Evolutionary conservation across 2,329 filamentous ascomycete species (phyloP), one percentile per base, ranked within the genome.

Genomic region (Cladophialophora psammophila): DNA sequence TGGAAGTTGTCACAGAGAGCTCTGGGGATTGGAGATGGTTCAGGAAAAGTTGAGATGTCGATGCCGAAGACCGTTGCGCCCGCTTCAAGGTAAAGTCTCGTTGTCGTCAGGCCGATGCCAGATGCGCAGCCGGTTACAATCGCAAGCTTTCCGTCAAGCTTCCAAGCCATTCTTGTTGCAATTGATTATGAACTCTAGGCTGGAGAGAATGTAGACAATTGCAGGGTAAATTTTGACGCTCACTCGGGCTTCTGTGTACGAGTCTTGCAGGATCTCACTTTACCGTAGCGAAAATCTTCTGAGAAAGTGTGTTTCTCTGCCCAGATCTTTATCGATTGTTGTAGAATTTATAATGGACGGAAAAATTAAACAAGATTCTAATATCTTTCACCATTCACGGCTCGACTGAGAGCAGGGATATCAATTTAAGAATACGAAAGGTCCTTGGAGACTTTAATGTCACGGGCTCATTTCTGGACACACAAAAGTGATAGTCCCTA

Each of bases 41-140:
- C 20, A 2, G 60, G 60, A 8, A 40, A 26, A n/a, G 31, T 9
- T 5, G 45, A 32, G n/a, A 50, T 18, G 18, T 62, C 60, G 32
- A 62, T 20, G 6, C 60, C 60, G 32, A 62, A 62, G n/a, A 62
- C 60, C 15, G 60, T 34, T 6, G 60, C 60, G 3, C 60, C 45
- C 8, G 20, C 18, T 13, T 50, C 45, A 12, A 26, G 18, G 20
- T 26, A 50, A n/a, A 26, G 45, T 32, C 42, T 31, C 26, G 57
- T 12, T 5, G 40, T 50, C 9, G 40, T 32, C 13, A 45, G 32
- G 10, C 57, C 36, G 18, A 62, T 62, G 15, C 60, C 60, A 8
- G 60, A 62, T 9, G 60, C 26, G 20, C 34, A 32, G 3, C 57
- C 57, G 1, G 57, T 60, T 9, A 60, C 38, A 32, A 60, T 34